These are phyloP conservation scores for Cyclotella atomus DNA, from an alignment of 108 stramenopile species.

Conservation along the genomic window DNA sequence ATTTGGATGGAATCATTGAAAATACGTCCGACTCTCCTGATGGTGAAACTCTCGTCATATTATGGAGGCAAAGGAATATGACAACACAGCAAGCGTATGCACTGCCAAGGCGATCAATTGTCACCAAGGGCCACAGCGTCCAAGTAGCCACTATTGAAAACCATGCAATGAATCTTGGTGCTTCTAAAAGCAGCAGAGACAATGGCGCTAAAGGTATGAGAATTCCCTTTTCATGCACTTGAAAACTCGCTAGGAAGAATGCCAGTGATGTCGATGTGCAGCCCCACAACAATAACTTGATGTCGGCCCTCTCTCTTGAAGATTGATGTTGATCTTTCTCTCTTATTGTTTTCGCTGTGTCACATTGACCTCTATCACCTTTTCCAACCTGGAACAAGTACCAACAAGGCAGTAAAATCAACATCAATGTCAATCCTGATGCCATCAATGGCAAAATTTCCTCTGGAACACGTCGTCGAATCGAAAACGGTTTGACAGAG, in stretches of 20 bases:
- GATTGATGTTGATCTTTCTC: slow-evolving; percentile 16
- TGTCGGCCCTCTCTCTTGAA: slow-evolving; percentile 27
- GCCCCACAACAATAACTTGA: slow-evolving; percentile 60
- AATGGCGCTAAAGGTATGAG: slow-evolving; percentile 84
- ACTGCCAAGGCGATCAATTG: slow-evolving; percentile 68
- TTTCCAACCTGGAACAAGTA: slow-evolving; percentile 48
- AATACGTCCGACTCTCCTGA: slow-evolving; percentile 19
- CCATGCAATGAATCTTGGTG: slow-evolving; percentile 60
- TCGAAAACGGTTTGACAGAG: slow-evolving; percentile 66
- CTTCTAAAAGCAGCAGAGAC: slow-evolving; percentile 63
- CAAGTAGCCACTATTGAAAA: slow-evolving; percentile 73
- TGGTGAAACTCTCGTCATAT: slow-evolving; percentile 7
- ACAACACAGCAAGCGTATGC: slow-evolving; percentile 66
- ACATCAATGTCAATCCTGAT: slow-evolving; percentile 48
- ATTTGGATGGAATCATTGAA: slow-evolving; percentile 18
- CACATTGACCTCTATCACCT: background rate
- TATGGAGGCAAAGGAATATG: slow-evolving; percentile 50
- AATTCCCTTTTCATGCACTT: slow-evolving; percentile 96
- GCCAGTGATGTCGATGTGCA: slow-evolving; percentile 70
- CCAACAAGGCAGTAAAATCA: slow-evolving; percentile 60
- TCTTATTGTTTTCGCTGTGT: slow-evolving; percentile 15
- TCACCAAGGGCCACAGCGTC: slow-evolving; percentile 76
- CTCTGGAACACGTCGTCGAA: slow-evolving; percentile 62
- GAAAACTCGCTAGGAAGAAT: slow-evolving; percentile 94
- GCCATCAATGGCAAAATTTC: slow-evolving; percentile 60